Evolutionary conservation across 148 eudicot species (phyloP).

Genomic region (Limonium bicolor): DNA sequence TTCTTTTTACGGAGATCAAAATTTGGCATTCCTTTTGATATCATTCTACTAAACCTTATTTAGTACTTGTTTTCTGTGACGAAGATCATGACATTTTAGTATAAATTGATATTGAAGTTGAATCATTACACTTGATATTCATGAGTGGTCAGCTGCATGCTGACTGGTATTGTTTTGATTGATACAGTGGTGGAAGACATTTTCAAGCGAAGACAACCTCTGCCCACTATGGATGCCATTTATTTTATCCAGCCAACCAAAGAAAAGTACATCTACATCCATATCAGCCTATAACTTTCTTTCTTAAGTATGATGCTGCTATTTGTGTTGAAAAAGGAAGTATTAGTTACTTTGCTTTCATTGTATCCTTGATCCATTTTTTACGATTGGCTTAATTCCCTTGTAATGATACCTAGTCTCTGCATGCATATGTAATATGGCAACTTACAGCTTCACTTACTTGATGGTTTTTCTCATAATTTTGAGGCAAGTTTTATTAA

Average conservation of each 20-base stretch:
- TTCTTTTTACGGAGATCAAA: not conserved
- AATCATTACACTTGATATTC: not conserved
- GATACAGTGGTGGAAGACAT: slow-evolving; percentile 95
- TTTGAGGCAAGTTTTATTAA: no score
- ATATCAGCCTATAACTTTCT: not conserved
- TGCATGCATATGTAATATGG: not conserved
- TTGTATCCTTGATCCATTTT: not conserved
- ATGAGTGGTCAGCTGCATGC: not conserved
- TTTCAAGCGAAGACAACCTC: slow-evolving; percentile 76
- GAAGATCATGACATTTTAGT: not conserved
- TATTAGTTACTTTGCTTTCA: not conserved
- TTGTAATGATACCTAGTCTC: no score
- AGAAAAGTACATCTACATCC: slow-evolving; percentile 47
- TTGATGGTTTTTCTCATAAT: no score
- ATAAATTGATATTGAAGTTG: no score
- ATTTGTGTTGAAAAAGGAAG: not conserved
- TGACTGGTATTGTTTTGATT: slow-evolving; percentile 6
- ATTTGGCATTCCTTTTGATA: not conserved
- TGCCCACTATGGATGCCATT: slow-evolving; percentile 88
- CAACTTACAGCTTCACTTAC: no score
- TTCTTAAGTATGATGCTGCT: not conserved
- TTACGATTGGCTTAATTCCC: not conserved
- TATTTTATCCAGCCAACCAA: slow-evolving; percentile 84
- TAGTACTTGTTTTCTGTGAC: not conserved
- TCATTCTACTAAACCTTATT: not conserved